Conservation (phyloP, 495 filamentous ascomycete species). For the Xylaria curta region DNA sequence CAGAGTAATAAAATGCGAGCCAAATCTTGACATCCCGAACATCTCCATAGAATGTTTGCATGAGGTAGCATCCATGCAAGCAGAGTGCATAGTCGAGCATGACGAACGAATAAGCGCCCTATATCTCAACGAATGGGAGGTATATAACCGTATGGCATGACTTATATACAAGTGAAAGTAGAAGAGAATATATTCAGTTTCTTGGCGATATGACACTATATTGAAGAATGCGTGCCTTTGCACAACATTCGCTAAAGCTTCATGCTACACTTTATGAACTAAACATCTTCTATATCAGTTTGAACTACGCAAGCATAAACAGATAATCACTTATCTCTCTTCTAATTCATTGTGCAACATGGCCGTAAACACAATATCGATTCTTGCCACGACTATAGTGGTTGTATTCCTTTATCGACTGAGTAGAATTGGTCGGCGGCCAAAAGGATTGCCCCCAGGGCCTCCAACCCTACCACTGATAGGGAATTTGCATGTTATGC, state of each 20-base stretch:
- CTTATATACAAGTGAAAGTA: not conserved
- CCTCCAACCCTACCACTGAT: constrained; percentile 40
- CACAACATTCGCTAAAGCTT: not conserved
- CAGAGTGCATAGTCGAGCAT: not conserved
- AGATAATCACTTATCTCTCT: not conserved
- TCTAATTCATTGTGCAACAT: not conserved
- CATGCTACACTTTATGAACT: not conserved
- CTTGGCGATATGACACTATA: not conserved
- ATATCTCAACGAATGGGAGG: not conserved
- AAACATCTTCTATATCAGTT: not conserved
- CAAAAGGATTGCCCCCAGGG: constrained; percentile 35
- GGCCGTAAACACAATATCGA: not conserved
- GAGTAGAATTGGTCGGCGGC: constrained; percentile 32
- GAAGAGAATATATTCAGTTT: not conserved
- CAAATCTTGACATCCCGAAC: not conserved
- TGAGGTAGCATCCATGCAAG: not conserved
- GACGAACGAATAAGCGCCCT: not conserved
- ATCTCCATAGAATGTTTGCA: not conserved
- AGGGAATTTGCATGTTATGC: constrained; percentile 40
- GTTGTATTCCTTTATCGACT: constrained; percentile 31
- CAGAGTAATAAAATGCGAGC: not conserved
- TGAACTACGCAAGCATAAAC: not conserved
- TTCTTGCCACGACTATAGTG: not conserved
- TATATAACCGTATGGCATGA: not conserved
- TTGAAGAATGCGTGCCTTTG: too few relatives aligned